These are phyloP conservation scores for Hanseniaspora lindneri DNA, from an alignment of 805 yeast genomes.

Conservation along the genomic window DNA sequence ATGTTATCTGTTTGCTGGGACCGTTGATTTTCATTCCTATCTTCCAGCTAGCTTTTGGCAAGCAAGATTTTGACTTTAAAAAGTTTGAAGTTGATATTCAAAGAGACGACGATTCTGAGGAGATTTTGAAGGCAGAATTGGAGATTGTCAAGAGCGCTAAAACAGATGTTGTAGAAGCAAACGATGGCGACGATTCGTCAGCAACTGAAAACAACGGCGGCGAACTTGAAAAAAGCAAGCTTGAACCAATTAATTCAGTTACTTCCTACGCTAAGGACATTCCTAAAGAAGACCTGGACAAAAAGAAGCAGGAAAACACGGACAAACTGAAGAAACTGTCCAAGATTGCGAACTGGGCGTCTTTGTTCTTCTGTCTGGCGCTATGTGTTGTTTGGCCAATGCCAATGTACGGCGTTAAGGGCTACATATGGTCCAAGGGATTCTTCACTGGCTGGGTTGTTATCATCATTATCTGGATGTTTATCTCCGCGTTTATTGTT, in stretches of 20 bases:
- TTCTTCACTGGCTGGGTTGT: constrained; percentile 86
- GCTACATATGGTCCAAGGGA: constrained; percentile 57
- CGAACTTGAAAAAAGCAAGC: constrained; percentile 19
- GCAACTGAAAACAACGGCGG: constrained; percentile 18
- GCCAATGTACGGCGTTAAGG: constrained; percentile 75
- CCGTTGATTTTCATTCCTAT: constrained; percentile 59
- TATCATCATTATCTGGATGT: constrained; percentile 73
- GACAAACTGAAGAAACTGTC: constrained; percentile 43
- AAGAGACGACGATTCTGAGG: constrained; percentile 63
- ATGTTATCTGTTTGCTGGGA: constrained; percentile 66
- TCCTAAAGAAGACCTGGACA: constrained; percentile 19
- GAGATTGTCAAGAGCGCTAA: constrained; percentile 17
- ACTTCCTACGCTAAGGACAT: constrained; percentile 27
- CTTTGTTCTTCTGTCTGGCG: constrained; percentile 49
- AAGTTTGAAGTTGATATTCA: constrained; percentile 42
- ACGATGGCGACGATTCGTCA: constrained; percentile 17
- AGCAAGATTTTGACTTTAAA: constrained; percentile 66
- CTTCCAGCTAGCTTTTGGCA: constrained; percentile 50
- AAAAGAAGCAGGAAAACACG: constrained; percentile 38
- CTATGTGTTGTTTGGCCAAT: constrained; percentile 76
- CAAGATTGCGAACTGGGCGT: constrained; percentile 48
- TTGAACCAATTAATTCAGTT: constrained; percentile 26
- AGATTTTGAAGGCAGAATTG: constrained; percentile 38
- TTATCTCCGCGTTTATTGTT: constrained; percentile 52
- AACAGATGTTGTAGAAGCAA: constrained; percentile 17